phyloP scores from a whole-genome alignment of 495 filamentous ascomycete genomes.

The Xylaria sp. region DNA sequence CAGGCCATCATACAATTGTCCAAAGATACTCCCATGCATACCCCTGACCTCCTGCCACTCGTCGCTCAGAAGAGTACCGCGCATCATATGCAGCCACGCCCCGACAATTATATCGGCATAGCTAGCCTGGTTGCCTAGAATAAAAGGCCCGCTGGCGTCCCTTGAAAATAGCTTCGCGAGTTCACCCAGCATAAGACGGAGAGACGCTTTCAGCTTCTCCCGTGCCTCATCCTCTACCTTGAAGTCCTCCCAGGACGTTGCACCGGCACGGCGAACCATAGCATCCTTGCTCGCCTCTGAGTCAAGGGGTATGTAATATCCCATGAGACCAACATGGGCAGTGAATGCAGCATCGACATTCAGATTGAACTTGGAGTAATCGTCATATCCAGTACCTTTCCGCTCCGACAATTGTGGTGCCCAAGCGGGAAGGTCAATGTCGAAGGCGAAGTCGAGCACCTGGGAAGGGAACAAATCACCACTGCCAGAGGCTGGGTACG shows the following conservation, averaged over 20 bases:
- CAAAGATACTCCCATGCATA: constrained; percentile 62
- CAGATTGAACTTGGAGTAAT: constrained; percentile 53
- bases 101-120: constrained; percentile 72
- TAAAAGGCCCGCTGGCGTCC: constrained; percentile 54
- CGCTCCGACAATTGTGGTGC: not conserved
- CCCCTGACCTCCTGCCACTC: constrained; percentile 59
- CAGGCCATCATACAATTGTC: constrained; percentile 55
- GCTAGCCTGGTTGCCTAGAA: constrained; percentile 52
- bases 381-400: not conserved
- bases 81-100: constrained; percentile 62
- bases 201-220: constrained; percentile 43
- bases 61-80: constrained; percentile 34
- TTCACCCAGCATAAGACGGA: constrained; percentile 49
- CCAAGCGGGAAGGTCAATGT: not conserved
- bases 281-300: constrained; percentile 51
- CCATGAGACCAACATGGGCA: constrained; percentile 16
- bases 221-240: constrained; percentile 50
- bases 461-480: constrained; percentile 25
- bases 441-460: not conserved
- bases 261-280: constrained; percentile 54
- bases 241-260: constrained; percentile 57
- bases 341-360: constrained; percentile 54
- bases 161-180: constrained; percentile 53
- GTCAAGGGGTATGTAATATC: constrained; percentile 53
- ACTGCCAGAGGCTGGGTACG: constrained; percentile 47